Evolutionary conservation across 495 filamentous ascomycete genomes (phyloP), one percentile per base, ranked within the genome.

Genomic region (Recurvomyces mirabilis): DNA sequence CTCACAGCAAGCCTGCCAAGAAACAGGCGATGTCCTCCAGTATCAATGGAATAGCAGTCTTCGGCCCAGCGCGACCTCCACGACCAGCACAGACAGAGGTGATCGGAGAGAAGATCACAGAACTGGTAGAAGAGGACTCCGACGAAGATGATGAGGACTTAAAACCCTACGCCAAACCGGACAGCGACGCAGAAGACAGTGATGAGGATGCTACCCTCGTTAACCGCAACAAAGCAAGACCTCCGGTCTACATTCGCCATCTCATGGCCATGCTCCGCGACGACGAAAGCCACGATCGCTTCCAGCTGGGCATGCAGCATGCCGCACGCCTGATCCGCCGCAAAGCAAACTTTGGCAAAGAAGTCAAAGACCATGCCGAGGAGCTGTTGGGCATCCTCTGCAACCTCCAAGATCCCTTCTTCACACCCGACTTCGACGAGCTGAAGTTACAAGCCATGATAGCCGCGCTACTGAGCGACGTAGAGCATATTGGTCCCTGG

Each of bases 161-260:
- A 0, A 68, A 77, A 10, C 79, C 84, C 3, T 96, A 95, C 57
- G 78, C 73, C 22, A 94, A 94, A 56, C 87, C 88, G 0, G 91
- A 93, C 58, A 88, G 83, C n/a, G 93, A 99, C 54, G 69, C 74
- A 2, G 82, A 87, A 45, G 93, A 96, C 60, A 83, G 81, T 0
- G 87, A 93, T 42, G 89, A 94, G 20, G 93, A 99, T 57, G 78
- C 93, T 12, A 93, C 86, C 0, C 63, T 93, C 25, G 69, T 96
- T 30, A 76, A 79, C 39, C 74, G 88, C 28, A 75, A 84, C 58
- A 94, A 87, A 51, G 81, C 83, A 29, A 81, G 74, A 32, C 75
- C 88, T 10, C 93, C 88, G 20, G 87, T 95, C 69, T 98, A 98
- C 48, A 83, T 95, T 52, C 79, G 87, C 36, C 85, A 95, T 52